Percentiles rank a stretch among this genome's conserved stretches.
phyloP scores from a whole-genome alignment of 2,329 filamentous ascomycete genomes.

The Parafenestella ontariensis region DNA sequence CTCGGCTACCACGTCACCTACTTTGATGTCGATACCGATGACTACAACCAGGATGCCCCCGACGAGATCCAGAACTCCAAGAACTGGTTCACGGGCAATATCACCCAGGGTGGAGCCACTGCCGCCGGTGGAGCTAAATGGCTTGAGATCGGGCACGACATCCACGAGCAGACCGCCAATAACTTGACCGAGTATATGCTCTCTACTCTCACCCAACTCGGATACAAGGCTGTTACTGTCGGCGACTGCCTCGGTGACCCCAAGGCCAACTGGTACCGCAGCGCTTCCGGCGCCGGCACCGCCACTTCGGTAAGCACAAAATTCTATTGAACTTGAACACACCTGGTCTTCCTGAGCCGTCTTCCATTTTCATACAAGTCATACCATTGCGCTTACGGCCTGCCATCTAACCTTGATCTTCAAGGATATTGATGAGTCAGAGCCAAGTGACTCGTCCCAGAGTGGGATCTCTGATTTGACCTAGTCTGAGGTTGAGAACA shows the following conservation, averaged over 20 bases:
- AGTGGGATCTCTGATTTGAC: neutral
- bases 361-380: conserved; percentile 1
- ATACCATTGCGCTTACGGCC: neutral
- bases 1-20: conserved; percentile 68
- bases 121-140: conserved; percentile 44
- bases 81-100: conserved; percentile 59
- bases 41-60: conserved; percentile 64
- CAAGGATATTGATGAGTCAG: conserved; percentile 13
- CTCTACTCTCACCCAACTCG: conserved; percentile 45
- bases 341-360: conserved; percentile 9
- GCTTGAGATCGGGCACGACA: conserved; percentile 63
- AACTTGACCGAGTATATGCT: conserved; percentile 56
- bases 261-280: conserved; percentile 58
- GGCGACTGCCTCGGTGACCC: conserved; percentile 58
- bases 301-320: conserved; percentile 26
- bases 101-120: conserved; percentile 41
- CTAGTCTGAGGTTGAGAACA: neutral
- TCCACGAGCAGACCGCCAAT: conserved; percentile 55
- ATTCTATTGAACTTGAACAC: conserved; percentile 3
- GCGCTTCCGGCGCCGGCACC: conserved; percentile 44
- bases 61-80: conserved; percentile 60
- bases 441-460: conserved; percentile 6
- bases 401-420: conserved; percentile 20
- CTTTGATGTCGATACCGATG: conserved; percentile 67
- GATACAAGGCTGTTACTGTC: conserved; percentile 55